Evolutionary conservation across 1,139 yeast genomes (phyloP).

Genomic region (Blastobotrys buckinghamii): DNA sequence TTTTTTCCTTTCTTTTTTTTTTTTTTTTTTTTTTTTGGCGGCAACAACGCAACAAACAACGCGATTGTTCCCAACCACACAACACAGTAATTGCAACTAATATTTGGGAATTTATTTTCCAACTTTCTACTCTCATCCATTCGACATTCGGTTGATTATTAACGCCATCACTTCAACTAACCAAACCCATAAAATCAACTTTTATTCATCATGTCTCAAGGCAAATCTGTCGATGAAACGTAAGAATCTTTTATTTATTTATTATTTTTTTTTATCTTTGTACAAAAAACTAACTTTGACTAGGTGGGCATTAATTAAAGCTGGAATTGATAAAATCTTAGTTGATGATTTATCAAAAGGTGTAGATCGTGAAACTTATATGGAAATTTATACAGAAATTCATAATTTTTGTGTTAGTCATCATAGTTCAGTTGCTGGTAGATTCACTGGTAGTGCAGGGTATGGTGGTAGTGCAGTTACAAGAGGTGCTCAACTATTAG

Average conservation of each 20-base stretch:
- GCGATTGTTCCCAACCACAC: no score
- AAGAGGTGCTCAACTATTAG: constrained; percentile 51
- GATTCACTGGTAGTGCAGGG: constrained; percentile 9
- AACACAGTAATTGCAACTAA: no score
- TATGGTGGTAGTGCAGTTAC: constrained; percentile 15
- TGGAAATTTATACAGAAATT: constrained; percentile 53
- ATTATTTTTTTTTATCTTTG: background rate
- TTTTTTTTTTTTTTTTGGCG: no score
- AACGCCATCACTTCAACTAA: no score
- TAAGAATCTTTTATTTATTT: constrained; percentile 15
- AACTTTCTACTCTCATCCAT: no score
- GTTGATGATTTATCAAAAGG: constrained; percentile 35
- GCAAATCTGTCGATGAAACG: constrained; percentile 26
- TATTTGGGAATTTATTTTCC: no score
- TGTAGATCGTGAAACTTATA: constrained; percentile 34
- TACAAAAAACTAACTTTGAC: background rate
- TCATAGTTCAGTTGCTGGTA: constrained; percentile 41
- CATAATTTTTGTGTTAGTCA: constrained; percentile 91
- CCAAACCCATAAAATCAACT: no score
- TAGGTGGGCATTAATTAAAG: constrained; percentile 36
- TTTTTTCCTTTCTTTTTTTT: no score
- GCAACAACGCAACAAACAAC: no score
- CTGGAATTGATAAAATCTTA: constrained; percentile 36
- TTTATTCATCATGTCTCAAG: constrained; percentile 9
- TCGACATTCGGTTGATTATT: no score